phyloP scores from a whole-genome alignment of 139 green algal species.

The Deuterostichococcus epilithicus region DNA sequence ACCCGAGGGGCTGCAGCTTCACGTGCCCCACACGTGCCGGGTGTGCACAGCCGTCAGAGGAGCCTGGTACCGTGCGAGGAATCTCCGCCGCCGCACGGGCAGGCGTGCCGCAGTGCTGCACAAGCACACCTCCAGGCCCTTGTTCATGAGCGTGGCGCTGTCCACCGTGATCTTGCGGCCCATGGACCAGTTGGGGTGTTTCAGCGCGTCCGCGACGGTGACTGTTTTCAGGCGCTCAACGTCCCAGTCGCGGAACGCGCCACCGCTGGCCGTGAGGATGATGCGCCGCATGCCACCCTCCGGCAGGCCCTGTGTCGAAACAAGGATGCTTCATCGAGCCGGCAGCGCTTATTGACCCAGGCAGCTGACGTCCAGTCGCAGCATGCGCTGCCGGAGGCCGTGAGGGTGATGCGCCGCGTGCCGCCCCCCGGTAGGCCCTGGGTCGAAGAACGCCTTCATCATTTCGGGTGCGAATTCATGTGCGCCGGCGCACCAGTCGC shows the following conservation, averaged over 20 bases:
- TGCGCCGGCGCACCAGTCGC: constrained; percentile 88
- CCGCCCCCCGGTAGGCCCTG: constrained; percentile 87
- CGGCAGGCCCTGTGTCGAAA: constrained; percentile 71
- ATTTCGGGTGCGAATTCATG: no score
- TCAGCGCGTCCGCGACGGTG: constrained; percentile 60
- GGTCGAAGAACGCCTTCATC: not conserved
- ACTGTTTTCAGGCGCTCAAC: constrained; percentile 87
- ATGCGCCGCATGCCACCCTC: constrained; percentile 91
- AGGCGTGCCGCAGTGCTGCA: no score
- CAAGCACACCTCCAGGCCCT: constrained; percentile 50
- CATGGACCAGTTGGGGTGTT: constrained; percentile 96
- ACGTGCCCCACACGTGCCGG: no score
- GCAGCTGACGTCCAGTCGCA: constrained; percentile 63
- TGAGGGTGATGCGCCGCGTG: constrained; percentile 92
- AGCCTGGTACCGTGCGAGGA: no score
- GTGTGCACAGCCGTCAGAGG: no score
- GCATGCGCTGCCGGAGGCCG: constrained; percentile 92
- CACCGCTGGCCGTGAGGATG: constrained; percentile 96
- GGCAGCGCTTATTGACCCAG: not conserved
- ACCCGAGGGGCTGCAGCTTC: no score
- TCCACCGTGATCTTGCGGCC: constrained; percentile 99
- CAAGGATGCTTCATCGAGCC: not conserved
- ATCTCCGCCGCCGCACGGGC: no score
- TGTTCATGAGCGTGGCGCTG: constrained; percentile 98
- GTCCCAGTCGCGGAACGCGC: constrained; percentile 93